Conservation (phyloP, 805 yeast genomes). For the Yarrowia alimentaria region DNA sequence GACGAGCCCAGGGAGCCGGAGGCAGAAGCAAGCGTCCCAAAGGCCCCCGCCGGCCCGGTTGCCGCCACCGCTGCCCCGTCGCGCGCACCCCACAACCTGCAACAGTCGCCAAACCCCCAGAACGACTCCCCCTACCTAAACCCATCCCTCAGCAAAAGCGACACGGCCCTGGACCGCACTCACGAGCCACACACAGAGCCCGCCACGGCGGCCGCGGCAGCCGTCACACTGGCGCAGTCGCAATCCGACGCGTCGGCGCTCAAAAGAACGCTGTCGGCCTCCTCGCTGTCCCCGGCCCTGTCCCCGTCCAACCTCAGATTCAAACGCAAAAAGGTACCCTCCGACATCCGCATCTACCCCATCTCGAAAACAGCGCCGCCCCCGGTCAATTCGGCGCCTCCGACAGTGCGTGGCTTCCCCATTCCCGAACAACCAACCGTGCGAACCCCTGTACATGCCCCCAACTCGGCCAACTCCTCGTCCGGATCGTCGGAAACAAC, state of each 20-base stretch:
- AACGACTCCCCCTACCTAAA: conserved; percentile 11
- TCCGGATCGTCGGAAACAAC: conserved; percentile 18
- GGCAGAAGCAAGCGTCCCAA: conserved; percentile 13
- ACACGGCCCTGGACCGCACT: conserved; percentile 1
- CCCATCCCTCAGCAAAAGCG: conserved; percentile 8
- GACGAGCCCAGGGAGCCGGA: no score
- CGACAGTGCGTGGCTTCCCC: conserved; percentile 7
- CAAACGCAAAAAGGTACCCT: conserved; percentile 21
- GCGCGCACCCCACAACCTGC: no score
- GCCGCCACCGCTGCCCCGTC: no score
- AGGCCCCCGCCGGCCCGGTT: conserved; percentile 10
- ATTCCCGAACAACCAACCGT: conserved; percentile 1
- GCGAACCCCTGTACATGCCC: conserved; percentile 24
- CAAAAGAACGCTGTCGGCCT: conserved; percentile 13
- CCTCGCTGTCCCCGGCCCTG: conserved; percentile 14
- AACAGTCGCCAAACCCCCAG: conserved; percentile 20
- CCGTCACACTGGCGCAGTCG: no score
- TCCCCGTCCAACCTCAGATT: conserved; percentile 22
- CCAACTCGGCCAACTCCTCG: conserved; percentile 24
- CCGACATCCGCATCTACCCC: conserved; percentile 21
- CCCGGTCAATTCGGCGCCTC: conserved; percentile 23
- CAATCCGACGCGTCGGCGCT: neutral
- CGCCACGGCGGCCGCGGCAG: neutral
- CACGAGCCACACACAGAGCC: neutral
- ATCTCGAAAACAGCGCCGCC: conserved; percentile 10